These are phyloP conservation scores for Tetrapisispora pingtungensis DNA, from an alignment of 805 yeast genomes.

Conservation along the genomic window DNA sequence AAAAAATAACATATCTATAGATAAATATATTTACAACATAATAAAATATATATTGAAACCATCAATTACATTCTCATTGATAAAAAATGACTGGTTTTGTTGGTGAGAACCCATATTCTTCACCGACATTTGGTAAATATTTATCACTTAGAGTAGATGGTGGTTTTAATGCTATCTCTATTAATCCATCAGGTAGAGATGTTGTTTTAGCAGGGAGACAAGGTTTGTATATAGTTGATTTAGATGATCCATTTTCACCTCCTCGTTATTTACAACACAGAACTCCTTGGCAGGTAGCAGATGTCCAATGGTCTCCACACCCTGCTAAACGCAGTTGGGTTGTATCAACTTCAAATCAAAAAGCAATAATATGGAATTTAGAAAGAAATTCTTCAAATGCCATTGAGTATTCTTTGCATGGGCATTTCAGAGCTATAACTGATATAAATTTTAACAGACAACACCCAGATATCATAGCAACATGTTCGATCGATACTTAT, in stretches of 20 bases:
- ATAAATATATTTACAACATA: too few relatives aligned
- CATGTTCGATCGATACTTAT: slow-evolving; percentile 86
- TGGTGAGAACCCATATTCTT: slow-evolving; percentile 28
- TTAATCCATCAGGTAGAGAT: slow-evolving; percentile 84
- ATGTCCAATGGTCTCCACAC: slow-evolving; percentile 97
- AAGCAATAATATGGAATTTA: slow-evolving; percentile 90
- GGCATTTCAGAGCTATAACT: slow-evolving; percentile 87
- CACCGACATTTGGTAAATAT: slow-evolving; percentile 69
- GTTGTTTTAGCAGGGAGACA: slow-evolving; percentile 76
- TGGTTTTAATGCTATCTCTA: slow-evolving; percentile 82
- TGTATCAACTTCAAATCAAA: slow-evolving; percentile 87
- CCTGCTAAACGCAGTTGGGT: slow-evolving; percentile 79
- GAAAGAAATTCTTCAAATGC: slow-evolving; percentile 61
- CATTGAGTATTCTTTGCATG: slow-evolving; percentile 77
- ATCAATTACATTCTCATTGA: too few relatives aligned
- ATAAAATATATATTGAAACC: too few relatives aligned
- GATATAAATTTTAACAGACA: slow-evolving; percentile 88
- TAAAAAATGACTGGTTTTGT: slow-evolving; percentile 3
- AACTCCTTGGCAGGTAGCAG: slow-evolving; percentile 97
- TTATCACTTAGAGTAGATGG: slow-evolving; percentile 83
- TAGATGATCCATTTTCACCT: slow-evolving; percentile 90
- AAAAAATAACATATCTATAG: too few relatives aligned
- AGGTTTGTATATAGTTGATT: slow-evolving; percentile 82
- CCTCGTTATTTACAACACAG: slow-evolving; percentile 90
- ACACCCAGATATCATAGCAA: slow-evolving; percentile 79